Evolutionary conservation across 2,329 filamentous ascomycete species (phyloP).

Genomic region (Incumbomyces lentus): DNA sequence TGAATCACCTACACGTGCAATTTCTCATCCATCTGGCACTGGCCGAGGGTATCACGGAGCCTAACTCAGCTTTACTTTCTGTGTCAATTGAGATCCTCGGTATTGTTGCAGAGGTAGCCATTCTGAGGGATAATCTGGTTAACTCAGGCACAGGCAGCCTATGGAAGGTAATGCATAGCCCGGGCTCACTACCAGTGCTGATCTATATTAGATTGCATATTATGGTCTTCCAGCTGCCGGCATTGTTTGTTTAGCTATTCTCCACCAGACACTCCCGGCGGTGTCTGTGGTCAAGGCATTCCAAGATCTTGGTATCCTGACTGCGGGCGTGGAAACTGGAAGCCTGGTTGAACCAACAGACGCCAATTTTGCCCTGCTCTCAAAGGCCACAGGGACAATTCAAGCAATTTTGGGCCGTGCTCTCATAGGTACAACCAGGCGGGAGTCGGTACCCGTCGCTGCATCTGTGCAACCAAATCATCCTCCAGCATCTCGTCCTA

Average conservation of each 20-base stretch:
- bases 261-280: constrained; percentile 14
- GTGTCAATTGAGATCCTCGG: neutral
- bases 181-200: constrained; percentile 15
- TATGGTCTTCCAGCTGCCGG: constrained; percentile 26
- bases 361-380: neutral
- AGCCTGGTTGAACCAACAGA: neutral
- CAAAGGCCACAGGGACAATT: neutral
- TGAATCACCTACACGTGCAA: no score
- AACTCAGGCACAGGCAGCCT: neutral
- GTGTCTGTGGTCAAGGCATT: neutral
- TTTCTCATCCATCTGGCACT: no score
- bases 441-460: neutral
- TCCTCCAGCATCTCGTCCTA: no score
- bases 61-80: neutral
- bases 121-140: constrained; percentile 7
- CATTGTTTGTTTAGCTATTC: constrained; percentile 25
- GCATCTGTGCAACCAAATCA: neutral
- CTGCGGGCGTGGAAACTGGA: neutral
- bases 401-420: neutral
- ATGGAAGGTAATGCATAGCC: constrained; percentile 6
- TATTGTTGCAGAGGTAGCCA: constrained; percentile 10
- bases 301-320: neutral
- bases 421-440: no score
- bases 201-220: constrained; percentile 14
- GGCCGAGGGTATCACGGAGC: no score